A percentile compares a stretch with the other conserved stretches of the same genome.
These are phyloP conservation scores for Verticillium tricorpus DNA, from an alignment of 2,329 filamentous ascomycete species.

Conservation along the genomic window DNA sequence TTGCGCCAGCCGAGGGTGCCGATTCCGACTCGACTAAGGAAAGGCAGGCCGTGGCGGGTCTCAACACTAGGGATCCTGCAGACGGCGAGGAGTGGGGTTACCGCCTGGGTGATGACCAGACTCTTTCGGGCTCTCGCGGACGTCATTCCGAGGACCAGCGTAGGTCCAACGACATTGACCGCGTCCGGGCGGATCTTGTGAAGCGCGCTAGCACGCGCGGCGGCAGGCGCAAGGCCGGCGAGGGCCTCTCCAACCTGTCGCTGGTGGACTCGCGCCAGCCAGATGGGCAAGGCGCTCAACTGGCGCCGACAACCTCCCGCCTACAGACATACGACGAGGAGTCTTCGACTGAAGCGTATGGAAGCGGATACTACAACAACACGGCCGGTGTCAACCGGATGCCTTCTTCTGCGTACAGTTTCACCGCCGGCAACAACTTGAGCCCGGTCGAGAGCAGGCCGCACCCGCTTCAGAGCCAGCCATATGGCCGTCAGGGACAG, in stretches of 20 bases:
- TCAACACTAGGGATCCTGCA: conserved; percentile 35
- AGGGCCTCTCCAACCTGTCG: conserved; percentile 32
- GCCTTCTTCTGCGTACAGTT: background rate
- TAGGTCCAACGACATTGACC: conserved; percentile 33
- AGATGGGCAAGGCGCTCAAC: conserved; percentile 13
- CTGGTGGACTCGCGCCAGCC: conserved; percentile 16
- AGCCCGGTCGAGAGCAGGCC: conserved; percentile 1
- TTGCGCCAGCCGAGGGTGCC: conserved; percentile 12
- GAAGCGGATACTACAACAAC: conserved; percentile 21
- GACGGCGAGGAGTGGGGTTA: conserved; percentile 32
- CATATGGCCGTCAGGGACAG: background rate
- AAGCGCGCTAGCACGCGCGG: conserved; percentile 39
- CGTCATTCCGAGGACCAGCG: conserved; percentile 26
- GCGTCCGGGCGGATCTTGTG: conserved; percentile 28
- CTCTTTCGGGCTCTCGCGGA: conserved; percentile 22
- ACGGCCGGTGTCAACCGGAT: conserved; percentile 10
- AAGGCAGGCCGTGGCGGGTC: conserved; percentile 36
- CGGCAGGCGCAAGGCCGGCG: conserved; percentile 45
- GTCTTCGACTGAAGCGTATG: conserved; percentile 28
- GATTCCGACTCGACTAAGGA: conserved; percentile 28
- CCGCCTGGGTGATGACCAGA: conserved; percentile 29
- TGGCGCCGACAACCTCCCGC: conserved; percentile 25
- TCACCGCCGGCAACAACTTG: background rate
- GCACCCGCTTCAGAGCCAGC: conserved; percentile 11
- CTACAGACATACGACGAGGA: conserved; percentile 38